These are phyloP conservation scores for Coemansia sp. DNA, from an alignment of 192 early-diverging fungal species.

Conservation along the genomic window DNA sequence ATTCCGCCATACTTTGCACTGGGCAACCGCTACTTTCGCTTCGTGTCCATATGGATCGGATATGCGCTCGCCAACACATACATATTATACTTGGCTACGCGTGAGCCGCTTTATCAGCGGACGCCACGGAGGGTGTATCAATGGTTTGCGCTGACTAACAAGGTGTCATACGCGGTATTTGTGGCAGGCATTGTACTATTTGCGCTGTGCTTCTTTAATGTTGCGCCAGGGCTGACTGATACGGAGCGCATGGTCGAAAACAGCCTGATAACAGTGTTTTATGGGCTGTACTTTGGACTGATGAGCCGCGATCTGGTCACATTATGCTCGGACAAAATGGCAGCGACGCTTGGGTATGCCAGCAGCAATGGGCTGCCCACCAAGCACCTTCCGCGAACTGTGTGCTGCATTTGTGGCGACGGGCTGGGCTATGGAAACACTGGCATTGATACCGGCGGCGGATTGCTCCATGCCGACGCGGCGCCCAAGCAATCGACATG, in stretches of 20 bases:
- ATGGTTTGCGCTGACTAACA: slow-evolving; percentile 54
- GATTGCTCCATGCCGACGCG: neutral
- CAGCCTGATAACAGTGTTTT: slow-evolving; percentile 38
- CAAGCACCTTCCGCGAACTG: slow-evolving; percentile 27
- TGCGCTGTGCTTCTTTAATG: slow-evolving; percentile 39
- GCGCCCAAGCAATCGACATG: neutral
- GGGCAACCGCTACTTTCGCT: slow-evolving; percentile 38
- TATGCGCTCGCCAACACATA: slow-evolving; percentile 36
- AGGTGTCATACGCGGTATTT: slow-evolving; percentile 44
- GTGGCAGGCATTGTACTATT: slow-evolving; percentile 33
- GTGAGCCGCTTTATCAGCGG: slow-evolving; percentile 30
- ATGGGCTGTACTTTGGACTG: slow-evolving; percentile 53
- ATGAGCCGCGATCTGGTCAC: slow-evolving; percentile 52
- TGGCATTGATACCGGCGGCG: neutral
- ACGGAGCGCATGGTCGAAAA: slow-evolving; percentile 27
- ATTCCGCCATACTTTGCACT: slow-evolving; percentile 50
- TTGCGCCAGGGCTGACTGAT: slow-evolving; percentile 43
- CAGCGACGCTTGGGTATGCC: slow-evolving; percentile 46
- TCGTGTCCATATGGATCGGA: slow-evolving; percentile 34
- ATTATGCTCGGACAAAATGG: slow-evolving; percentile 52
- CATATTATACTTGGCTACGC: slow-evolving; percentile 41
- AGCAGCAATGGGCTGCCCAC: slow-evolving; percentile 32
- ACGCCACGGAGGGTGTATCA: slow-evolving; percentile 51
- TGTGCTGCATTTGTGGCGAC: slow-evolving; percentile 51
- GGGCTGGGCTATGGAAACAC: slow-evolving; percentile 12